Base-by-base conservation (phyloP, 306 rosid genomes). In the Pyrus communis region DNA sequence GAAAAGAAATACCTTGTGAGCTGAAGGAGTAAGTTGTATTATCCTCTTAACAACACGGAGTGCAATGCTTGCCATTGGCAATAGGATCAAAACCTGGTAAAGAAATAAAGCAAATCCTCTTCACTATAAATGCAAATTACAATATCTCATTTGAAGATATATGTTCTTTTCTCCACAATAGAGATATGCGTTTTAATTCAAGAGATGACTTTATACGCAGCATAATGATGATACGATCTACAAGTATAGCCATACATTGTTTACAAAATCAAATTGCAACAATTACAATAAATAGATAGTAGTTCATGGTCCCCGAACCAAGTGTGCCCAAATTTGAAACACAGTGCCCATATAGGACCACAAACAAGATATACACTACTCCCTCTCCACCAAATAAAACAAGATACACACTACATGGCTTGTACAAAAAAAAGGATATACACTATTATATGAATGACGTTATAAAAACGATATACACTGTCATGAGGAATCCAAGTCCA, bases 1-100 rank as follows among this genome's bases (percentile, higher is more conserved):
- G 40, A 67, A 73, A 54, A 9, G 43, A 69, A 70, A 61, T 86
- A 94, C 98, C 97, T 86, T 94, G 88, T 79, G 75, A 61, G 88
- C 83, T 74, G 92, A 80, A 67, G 98, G 98, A 19, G 96, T 87
- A 40, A 94, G 93, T 8, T 89, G 88, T 74, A 94, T 81, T 70
- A 94, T 85, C 90, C 97, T 92, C 89, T 89, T 91, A 59, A 94
- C 92, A 81, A 90, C 91, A 80, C 93, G 91, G 27, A 81, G 82
- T 22, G 86, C 78, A 42, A 84, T 86, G 86, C 91, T 88, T 62
- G 84, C 94, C 79, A 92, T 67, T 7, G 98, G 97, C 89, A 94
- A 83, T 71, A 94, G 67, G 73, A 94, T 83, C 85, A 94, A 83
- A 84, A 94, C 95, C 98, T 94, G 91, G 58, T 61, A 27, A 80